Base-by-base conservation (phyloP, 2,329 filamentous ascomycete genomes). In the Metarhizium guizhouense region DNA sequence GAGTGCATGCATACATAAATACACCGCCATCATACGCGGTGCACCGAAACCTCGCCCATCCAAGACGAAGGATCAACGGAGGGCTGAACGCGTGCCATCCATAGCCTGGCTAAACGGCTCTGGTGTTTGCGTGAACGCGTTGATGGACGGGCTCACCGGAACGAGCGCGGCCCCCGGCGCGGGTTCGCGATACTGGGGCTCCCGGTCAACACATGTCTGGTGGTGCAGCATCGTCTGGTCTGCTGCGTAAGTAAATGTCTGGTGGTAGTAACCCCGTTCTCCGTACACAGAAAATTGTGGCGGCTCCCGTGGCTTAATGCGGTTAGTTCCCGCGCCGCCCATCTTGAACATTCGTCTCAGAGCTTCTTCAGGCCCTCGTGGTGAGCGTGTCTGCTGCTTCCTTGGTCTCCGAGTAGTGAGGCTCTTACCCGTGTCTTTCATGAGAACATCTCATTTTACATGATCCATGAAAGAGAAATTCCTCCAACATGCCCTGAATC, bases 261-360 rank as follows among this genome's bases (percentile, higher is more conserved):
- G 25, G 25, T 25, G 25, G 25, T 25, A 25, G 25, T 4, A 25
- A 4, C 25, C 25, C 20, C 25, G 25, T 25, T 25, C 25, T 25
- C 3, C 3, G 25, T 25, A 25, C 25, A 25, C 25, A 25, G 40
- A 20, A 45, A 11, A 1, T 45, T 45, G 42, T 5, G 51, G 32
- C 29, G 4, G 47, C 36, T 32, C 47, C 32, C 20, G n/a, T 25
- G 32, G 20, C 53, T 20, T 25, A 52, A 56, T 29, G 16, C 47
- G 54, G 20, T 20, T 56, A 54, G 57, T 43, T 51, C 51, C 53
- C 42, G 47, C 47, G 18, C 47, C 32, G 16, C n/a, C 53, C 56
- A 54, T 57, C 48, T 48, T 10, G 43, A 10, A 16, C 11, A 6
- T 16, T 16, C n/a, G 40, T 6, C n/a, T 14, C 40, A 36, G 13